These are phyloP conservation scores for Coemansia sp. DNA, from an alignment of 192 early-diverging fungal species.

Conservation along the genomic window DNA sequence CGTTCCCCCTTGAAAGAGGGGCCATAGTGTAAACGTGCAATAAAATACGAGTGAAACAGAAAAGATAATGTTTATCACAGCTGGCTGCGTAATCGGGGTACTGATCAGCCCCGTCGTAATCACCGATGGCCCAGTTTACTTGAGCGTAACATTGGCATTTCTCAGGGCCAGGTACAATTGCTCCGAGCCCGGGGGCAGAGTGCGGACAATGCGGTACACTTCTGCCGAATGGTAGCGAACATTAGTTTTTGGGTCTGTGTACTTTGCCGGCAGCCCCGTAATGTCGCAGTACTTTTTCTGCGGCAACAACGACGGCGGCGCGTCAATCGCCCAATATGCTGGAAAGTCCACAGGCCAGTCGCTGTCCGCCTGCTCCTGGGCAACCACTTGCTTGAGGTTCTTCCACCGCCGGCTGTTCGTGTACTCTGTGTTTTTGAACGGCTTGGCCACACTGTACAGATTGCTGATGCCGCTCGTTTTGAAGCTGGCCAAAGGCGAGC, in stretches of 20 bases:
- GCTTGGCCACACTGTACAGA: constrained; percentile 53
- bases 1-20: too few relatives aligned
- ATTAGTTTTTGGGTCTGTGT: constrained; percentile 86
- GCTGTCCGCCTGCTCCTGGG: constrained; percentile 64
- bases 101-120: too few relatives aligned
- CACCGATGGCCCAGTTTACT: constrained; percentile 23
- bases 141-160: constrained; percentile 75
- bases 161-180: constrained; percentile 78
- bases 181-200: constrained; percentile 71
- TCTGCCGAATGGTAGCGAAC: constrained; percentile 80
- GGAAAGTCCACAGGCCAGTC: constrained; percentile 62
- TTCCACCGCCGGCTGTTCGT: constrained; percentile 67
- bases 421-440: constrained; percentile 76
- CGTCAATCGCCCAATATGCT: constrained; percentile 80
- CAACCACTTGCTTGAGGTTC: constrained; percentile 79
- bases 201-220: constrained; percentile 74
- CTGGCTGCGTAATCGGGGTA: not conserved
- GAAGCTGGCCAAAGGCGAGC: constrained; percentile 39
- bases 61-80: not conserved
- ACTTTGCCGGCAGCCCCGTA: constrained; percentile 79
- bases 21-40: too few relatives aligned
- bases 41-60: too few relatives aligned
- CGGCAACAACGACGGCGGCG: constrained; percentile 77
- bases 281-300: constrained; percentile 92
- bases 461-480: constrained; percentile 45